Base-by-base conservation (phyloP, 2,329 filamentous ascomycete species). In the Sarocladium oryzae region DNA sequence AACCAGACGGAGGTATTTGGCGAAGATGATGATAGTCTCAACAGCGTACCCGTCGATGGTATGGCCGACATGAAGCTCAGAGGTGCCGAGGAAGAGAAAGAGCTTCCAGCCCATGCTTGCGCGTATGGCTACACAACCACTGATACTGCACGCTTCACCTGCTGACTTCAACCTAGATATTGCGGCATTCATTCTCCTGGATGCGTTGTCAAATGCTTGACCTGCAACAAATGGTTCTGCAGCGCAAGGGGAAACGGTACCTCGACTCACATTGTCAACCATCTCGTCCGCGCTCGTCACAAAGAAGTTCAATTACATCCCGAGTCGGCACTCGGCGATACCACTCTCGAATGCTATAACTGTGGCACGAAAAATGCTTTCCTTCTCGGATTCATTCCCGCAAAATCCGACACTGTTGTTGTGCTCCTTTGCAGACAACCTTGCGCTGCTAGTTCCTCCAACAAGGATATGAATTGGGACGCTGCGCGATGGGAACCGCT, bases 401-500 rank as follows among this genome's bases (percentile, higher is more conserved):
- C 93, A 52, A 99, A 99, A 67, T 97, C 93, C 10, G 95, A 99
- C 63, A 96, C 93, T 0, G 93, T 99, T 24, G 95, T 99, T 7
- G 93, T 99, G 21, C 82, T 99, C 40, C 80, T 99, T 33, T 99
- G 93, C 68, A 90, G 93, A 55, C 93, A 97, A 69, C 93, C 93
- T 43, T 99, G 93, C 68, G 93, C 92, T 30, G 86, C 93, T 24
- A 92, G 88, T 72, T 88, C 91, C 1, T 97, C 93, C 30, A 92
- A 89, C 57, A 99, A 99, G 71, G 93, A 99, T 63, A 97, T 99
- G 91, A 99, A 93, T 67, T 99, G 93, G 93, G 93, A 99, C 67
- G 95, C 91, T 5, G 95, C 92, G 23, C 84, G 91, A 64, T 99
- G 93, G 93, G 91, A 97, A 66, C 93, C 93, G 11, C 77, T 99